Evolutionary conservation across 805 yeast genomes (phyloP).

Genomic region (Clavispora fructus): DNA sequence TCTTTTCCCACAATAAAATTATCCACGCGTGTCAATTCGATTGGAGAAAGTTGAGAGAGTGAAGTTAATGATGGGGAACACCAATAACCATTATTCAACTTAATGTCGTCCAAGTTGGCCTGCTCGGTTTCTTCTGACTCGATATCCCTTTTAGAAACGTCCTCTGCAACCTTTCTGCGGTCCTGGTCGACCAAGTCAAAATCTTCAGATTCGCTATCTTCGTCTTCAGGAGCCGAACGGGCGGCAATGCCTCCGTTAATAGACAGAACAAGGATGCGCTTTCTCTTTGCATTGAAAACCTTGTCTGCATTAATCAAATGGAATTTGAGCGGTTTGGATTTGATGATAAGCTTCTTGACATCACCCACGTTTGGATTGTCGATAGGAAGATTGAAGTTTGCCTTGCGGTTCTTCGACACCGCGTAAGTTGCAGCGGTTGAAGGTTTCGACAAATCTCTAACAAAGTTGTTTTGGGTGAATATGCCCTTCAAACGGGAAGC

Average conservation of each 20-base stretch:
- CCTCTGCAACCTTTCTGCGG: neutral
- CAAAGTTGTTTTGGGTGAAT: constrained; percentile 23
- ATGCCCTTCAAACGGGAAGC: constrained; percentile 23
- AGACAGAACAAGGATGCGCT: constrained; percentile 18
- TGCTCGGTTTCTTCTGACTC: neutral
- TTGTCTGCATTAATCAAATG: constrained; percentile 39
- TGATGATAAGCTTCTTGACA: constrained; percentile 32
- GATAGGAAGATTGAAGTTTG: constrained; percentile 1
- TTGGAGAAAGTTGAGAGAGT: constrained; percentile 37
- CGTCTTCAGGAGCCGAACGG: neutral
- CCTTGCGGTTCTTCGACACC: constrained; percentile 1
- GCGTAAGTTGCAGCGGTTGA: neutral
- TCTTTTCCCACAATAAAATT: constrained; percentile 65
- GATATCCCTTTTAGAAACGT: neutral
- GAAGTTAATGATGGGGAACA: constrained; percentile 59
- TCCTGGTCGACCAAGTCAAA: constrained; percentile 1
- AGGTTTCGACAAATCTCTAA: constrained; percentile 7
- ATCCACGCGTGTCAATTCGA: constrained; percentile 50
- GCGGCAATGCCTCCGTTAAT: neutral
- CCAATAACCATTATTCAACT: constrained; percentile 52
- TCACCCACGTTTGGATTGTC: constrained; percentile 18
- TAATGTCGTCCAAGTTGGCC: neutral
- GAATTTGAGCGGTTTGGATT: constrained; percentile 36
- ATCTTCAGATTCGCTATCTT: neutral
- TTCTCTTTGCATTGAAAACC: constrained; percentile 31